These are phyloP conservation scores for Candida tammaniensis DNA, from an alignment of 805 yeast species.

Conservation along the genomic window DNA sequence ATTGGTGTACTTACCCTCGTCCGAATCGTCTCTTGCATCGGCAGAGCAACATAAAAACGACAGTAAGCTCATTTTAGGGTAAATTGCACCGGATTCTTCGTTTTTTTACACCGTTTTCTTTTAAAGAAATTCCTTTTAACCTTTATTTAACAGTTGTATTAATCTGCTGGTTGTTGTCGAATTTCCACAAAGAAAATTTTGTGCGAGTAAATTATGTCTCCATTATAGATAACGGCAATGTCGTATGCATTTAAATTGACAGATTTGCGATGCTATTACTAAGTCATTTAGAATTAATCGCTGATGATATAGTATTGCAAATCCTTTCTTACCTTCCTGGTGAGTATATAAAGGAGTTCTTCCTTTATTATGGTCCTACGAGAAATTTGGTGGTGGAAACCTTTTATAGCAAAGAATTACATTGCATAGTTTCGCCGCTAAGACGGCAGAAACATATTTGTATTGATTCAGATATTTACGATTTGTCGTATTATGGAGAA, in stretches of 20 bases:
- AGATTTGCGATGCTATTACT: too few species aligned
- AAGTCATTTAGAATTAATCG: too few species aligned
- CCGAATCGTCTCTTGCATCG: slow-evolving; percentile 32
- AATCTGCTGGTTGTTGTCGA: too few species aligned
- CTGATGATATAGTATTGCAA: slow-evolving; percentile 20
- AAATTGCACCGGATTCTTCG: too few species aligned
- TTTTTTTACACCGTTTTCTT: not conserved
- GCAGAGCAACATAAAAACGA: slow-evolving; percentile 38
- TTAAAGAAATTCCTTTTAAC: too few species aligned
- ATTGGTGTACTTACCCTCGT: slow-evolving; percentile 26
- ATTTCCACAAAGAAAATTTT: too few species aligned
- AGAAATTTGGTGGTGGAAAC: slow-evolving; percentile 22
- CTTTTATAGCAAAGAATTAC: slow-evolving; percentile 30
- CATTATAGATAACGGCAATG: too few species aligned
- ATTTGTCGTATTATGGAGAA: slow-evolving; percentile 25
- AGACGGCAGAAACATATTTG: slow-evolving; percentile 10
- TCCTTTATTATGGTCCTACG: slow-evolving; percentile 17
- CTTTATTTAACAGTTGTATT: too few species aligned
- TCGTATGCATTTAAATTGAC: too few species aligned
- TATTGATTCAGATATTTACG: slow-evolving; percentile 8
- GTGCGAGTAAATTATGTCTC: too few species aligned
- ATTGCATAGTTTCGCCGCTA: slow-evolving; percentile 29
- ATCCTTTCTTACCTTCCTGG: slow-evolving; percentile 18
- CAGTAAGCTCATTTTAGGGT: slow-evolving; percentile 4
- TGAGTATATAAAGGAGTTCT: slow-evolving; percentile 22